Base-by-base conservation (phyloP, 495 filamentous ascomycete genomes). In the Filosporella fistucella region DNA sequence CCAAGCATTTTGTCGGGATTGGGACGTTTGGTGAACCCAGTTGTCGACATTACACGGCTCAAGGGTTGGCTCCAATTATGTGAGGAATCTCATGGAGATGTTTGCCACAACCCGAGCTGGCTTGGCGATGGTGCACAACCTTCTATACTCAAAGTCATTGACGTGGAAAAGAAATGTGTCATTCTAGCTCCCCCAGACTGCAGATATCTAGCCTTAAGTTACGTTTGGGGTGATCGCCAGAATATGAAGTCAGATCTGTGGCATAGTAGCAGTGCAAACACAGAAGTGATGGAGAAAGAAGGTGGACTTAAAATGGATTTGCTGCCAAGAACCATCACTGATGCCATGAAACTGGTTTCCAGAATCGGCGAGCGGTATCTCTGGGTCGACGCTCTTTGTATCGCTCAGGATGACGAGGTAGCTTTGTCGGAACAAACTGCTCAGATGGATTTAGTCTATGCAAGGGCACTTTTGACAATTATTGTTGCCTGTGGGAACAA, bases 321-420 rank as follows among this genome's bases (percentile, higher is more conserved):
- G n/a, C 20, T 41, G 23, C 37, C 16, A 14, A 18, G 16, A 41
- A 43, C 40, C 12, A 20, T 43, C 20, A 21, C 13, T 28, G 22
- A 43, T 43, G 40, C 40, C 14, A 43, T 43, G 7, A 11, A 10
- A n/a, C 12, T 43, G n/a, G 29, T 24, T 12, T 13, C 13, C 8
- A 43, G 20, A 29, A 13, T 43, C 9, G 21, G 40, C 20, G 29
- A 28, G n/a, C 22, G 13, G 14, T 30, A 43, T 24, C n/a, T 43
- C 21, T 43, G 40, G 40, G 21, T 43, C 17, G 40, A 43, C 20
- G 21, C 40, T 43, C 25, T 43, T n/a, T 43, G 40, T 17, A 29
- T 43, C n/a, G 8, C 20, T 6, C 40, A 43, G 24, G 40, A 28
- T 28, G n/a, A 26, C 24, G 10, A 43, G 12, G 29, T 12, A 36